phyloP scores from a whole-genome alignment of 2,329 filamentous ascomycete species.

The Volutella citrinella region DNA sequence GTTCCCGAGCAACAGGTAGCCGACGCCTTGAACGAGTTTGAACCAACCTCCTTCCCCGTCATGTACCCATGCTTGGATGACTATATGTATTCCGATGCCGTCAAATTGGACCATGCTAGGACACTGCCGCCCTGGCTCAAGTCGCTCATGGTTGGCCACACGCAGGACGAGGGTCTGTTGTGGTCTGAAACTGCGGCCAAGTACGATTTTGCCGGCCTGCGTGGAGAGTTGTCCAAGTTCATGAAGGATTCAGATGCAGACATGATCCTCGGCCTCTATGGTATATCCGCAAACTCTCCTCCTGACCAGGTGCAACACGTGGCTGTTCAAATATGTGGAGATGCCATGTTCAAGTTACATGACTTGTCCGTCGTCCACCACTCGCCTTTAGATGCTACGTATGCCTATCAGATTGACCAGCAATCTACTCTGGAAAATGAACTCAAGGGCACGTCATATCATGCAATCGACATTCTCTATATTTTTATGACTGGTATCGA shows the following conservation, averaged over 20 bases:
- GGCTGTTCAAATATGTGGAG: slow-evolving; percentile 10
- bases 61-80: slow-evolving; percentile 15
- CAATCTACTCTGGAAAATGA: slow-evolving; percentile 9
- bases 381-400: slow-evolving; percentile 7
- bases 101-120: background rate
- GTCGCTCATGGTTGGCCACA: slow-evolving; percentile 12
- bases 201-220: slow-evolving; percentile 2
- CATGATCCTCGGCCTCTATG: slow-evolving; percentile 7
- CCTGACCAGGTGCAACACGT: background rate
- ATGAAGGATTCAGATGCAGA: slow-evolving; percentile 1
- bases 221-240: background rate
- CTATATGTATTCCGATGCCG: slow-evolving; percentile 1
- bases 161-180: slow-evolving; percentile 12
- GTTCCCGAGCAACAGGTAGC: slow-evolving; percentile 6
- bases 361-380: slow-evolving; percentile 10
- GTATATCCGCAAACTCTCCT: slow-evolving; percentile 2
- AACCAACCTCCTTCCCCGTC: slow-evolving; percentile 7
- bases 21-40: slow-evolving; percentile 7
- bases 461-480: slow-evolving; percentile 11
- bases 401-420: slow-evolving; percentile 15
- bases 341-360: slow-evolving; percentile 8
- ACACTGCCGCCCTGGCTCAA: slow-evolving; percentile 11
- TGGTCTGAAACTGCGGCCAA: slow-evolving; percentile 7
- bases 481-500: slow-evolving; percentile 14
- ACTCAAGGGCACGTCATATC: slow-evolving; percentile 12